Conservation (phyloP, 2,329 filamentous ascomycete genomes). For the Microdochium bolleyi region DNA sequence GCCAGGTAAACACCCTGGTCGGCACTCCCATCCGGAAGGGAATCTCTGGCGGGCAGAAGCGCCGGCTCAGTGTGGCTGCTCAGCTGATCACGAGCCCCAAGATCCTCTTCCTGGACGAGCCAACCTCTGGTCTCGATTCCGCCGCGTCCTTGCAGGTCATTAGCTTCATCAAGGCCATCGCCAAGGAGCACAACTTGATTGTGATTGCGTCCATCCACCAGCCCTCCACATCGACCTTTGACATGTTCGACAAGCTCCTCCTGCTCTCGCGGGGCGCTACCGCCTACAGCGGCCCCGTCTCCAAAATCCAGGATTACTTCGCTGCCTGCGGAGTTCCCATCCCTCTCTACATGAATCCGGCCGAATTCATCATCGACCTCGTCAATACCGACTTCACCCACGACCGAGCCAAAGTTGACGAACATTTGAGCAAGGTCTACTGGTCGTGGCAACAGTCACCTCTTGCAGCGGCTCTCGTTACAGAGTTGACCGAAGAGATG, state of each 20-base stretch:
- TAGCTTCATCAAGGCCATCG: conserved; percentile 60
- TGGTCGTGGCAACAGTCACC: conserved; percentile 44
- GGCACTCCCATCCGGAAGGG: conserved; percentile 79
- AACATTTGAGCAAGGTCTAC: conserved; percentile 45
- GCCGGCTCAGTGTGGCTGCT: conserved; percentile 69
- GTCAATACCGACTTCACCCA: conserved; percentile 69
- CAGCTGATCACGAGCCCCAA: conserved; percentile 76
- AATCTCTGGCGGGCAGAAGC: conserved; percentile 79
- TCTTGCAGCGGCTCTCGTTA: conserved; percentile 1
- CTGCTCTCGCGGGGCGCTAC: conserved; percentile 64
- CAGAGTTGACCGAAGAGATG: background rate
- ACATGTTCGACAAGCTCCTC: conserved; percentile 72
- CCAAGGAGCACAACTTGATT: conserved; percentile 60
- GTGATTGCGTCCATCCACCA: conserved; percentile 82
- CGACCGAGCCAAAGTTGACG: conserved; percentile 35
- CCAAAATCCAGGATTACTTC: conserved; percentile 55
- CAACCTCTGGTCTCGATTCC: conserved; percentile 77
- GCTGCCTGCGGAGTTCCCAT: conserved; percentile 50
- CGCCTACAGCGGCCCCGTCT: conserved; percentile 64
- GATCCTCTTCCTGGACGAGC: conserved; percentile 77
- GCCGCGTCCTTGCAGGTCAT: conserved; percentile 71
- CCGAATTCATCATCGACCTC: conserved; percentile 71
- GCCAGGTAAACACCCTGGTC: conserved; percentile 63
- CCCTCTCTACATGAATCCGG: conserved; percentile 67
- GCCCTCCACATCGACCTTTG: conserved; percentile 71